Evolutionary conservation across 495 filamentous ascomycete genomes (phyloP).

Genomic region (Hyaloscypha finlandica): DNA sequence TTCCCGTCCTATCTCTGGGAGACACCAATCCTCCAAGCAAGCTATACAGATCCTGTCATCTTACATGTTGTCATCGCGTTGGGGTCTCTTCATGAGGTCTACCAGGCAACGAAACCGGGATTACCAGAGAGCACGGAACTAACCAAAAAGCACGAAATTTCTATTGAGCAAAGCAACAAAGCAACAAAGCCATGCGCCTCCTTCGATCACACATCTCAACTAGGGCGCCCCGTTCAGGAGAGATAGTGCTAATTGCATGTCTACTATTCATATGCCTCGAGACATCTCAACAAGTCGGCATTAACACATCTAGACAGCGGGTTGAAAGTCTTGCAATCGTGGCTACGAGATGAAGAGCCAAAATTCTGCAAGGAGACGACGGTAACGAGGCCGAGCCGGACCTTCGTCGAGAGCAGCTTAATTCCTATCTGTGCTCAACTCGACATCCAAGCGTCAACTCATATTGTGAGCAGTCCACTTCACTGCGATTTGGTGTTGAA

Average conservation of each 20-base stretch:
- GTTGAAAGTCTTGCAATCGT: conserved; percentile 13
- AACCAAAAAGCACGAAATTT: conserved; percentile 10
- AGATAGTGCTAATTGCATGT: conserved; percentile 14
- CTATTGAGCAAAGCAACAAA: conserved; percentile 20
- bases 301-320: conserved; percentile 20
- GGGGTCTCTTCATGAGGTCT: conserved; percentile 20
- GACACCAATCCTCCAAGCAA: conserved; percentile 39
- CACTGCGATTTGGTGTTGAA: no score
- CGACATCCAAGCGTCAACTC: conserved; percentile 10
- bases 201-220: conserved; percentile 12
- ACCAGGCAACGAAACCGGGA: background rate
- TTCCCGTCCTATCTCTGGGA: conserved; percentile 51
- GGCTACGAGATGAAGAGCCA: no score
- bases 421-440: conserved; percentile 16
- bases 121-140: background rate
- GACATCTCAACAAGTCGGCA: conserved; percentile 16
- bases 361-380: no score
- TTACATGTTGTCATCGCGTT: conserved; percentile 22
- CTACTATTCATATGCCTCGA: conserved; percentile 27
- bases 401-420: conserved; percentile 15
- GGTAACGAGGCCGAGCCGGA: conserved; percentile 2
- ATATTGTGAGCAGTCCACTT: no score
- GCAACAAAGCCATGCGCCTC: conserved; percentile 11
- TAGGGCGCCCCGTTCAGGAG: background rate
- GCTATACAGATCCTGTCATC: conserved; percentile 8